phyloP scores from a whole-genome alignment of 352 stramenopile species.

The Pythium volutum region DNA sequence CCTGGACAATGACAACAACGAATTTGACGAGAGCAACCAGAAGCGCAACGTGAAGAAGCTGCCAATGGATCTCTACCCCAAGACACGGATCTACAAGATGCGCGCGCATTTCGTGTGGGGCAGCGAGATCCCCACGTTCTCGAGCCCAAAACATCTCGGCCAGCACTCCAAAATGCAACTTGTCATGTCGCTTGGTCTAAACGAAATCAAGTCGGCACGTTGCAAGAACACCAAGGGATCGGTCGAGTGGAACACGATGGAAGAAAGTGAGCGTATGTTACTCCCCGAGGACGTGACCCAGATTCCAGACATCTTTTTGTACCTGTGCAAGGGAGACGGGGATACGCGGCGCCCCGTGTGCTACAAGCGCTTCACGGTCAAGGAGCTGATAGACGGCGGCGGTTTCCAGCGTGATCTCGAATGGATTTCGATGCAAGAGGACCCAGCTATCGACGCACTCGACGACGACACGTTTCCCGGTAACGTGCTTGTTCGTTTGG shows the following conservation, averaged over 20 bases:
- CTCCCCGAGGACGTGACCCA: slow-evolving; percentile 66
- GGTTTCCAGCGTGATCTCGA: slow-evolving; percentile 54
- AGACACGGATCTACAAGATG: slow-evolving; percentile 62
- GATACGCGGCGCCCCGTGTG: slow-evolving; percentile 63
- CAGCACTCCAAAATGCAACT: slow-evolving; percentile 81
- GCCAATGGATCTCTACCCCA: slow-evolving; percentile 54
- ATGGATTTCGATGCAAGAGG: slow-evolving; percentile 84
- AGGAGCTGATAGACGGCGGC: slow-evolving; percentile 60
- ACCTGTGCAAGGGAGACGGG: slow-evolving; percentile 71
- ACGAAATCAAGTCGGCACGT: slow-evolving; percentile 56
- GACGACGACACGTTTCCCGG: slow-evolving; percentile 78
- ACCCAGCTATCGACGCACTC: slow-evolving; percentile 74
- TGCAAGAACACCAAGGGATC: slow-evolving; percentile 72
- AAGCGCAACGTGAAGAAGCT: slow-evolving; percentile 80
- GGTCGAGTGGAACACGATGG: slow-evolving; percentile 82
- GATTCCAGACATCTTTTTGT: slow-evolving; percentile 88
- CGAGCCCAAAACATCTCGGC: slow-evolving; percentile 63
- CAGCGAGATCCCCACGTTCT: slow-evolving; percentile 70
- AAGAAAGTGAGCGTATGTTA: slow-evolving; percentile 73
- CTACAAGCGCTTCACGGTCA: slow-evolving; percentile 76
- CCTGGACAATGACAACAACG: slow-evolving; percentile 59
- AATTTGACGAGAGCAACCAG: slow-evolving; percentile 81
- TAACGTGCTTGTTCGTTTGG: slow-evolving; percentile 74
- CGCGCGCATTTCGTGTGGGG: slow-evolving; percentile 73
- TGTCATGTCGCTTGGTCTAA: slow-evolving; percentile 59